A percentile compares a stretch with the other conserved stretches of the same genome.
Evolutionary conservation across 164 flowering plant species (phyloP).

Genomic region (Euptelea pleiosperma): DNA sequence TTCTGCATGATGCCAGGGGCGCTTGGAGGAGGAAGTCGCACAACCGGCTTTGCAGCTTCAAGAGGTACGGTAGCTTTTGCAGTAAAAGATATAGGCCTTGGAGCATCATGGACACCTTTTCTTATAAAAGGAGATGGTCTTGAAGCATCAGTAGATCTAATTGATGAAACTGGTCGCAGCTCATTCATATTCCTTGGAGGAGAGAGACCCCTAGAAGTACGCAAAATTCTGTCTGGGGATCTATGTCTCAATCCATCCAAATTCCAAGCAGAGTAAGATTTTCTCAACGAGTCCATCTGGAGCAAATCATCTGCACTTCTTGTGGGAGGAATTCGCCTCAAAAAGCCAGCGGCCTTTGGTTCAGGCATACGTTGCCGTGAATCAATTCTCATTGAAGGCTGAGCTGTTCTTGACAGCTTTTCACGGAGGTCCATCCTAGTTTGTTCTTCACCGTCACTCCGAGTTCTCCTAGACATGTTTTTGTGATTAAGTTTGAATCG

Average conservation of each 20-base stretch:
- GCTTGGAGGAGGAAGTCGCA: conserved; percentile 31
- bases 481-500: conserved; percentile 69
- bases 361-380: conserved; percentile 29
- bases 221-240: conserved; percentile 54
- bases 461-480: conserved; percentile 23
- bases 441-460: conserved; percentile 19
- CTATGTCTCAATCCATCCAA: conserved; percentile 54
- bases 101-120: conserved; percentile 35
- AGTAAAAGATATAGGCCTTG: conserved; percentile 39
- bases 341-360: conserved; percentile 24
- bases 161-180: conserved; percentile 31
- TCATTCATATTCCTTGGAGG: conserved; percentile 42
- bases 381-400: conserved; percentile 25
- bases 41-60: conserved; percentile 37
- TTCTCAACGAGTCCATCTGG: conserved; percentile 36
- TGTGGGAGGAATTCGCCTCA: conserved; percentile 35
- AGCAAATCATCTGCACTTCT: conserved; percentile 48
- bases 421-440: conserved; percentile 54
- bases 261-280: conserved; percentile 53
- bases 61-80: conserved; percentile 35
- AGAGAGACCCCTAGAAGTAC: conserved; percentile 46
- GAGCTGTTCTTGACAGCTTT: conserved; percentile 49
- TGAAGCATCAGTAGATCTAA: conserved; percentile 41
- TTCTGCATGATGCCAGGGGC: conserved; percentile 30
- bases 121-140: conserved; percentile 37